Conservation (phyloP, 768 basidiomycete species). For the Lentinula boryana region DNA sequence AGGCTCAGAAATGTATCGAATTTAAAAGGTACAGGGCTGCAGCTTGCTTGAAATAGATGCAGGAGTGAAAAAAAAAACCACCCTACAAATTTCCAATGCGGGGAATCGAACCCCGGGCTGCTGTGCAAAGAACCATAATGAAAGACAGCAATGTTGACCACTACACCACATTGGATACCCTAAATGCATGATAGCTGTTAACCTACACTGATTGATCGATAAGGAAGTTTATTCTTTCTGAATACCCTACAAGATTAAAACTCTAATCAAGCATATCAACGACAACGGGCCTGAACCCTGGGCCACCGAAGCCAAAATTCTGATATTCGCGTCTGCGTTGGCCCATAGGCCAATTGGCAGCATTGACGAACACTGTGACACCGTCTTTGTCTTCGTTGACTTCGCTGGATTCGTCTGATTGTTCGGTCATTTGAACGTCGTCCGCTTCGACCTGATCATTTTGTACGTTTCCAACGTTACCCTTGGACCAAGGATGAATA, state of each 20-base stretch:
- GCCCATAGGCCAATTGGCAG: conserved; percentile 33
- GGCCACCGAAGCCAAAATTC: conserved; percentile 28
- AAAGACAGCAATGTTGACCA: conserved; percentile 5
- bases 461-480: not conserved
- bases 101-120: conserved; percentile 7
- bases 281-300: conserved; percentile 36
- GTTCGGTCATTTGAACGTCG: too few relatives aligned
- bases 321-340: conserved; percentile 7
- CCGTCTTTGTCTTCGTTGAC: not conserved
- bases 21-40: not conserved
- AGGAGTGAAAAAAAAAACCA: not conserved
- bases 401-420: not conserved
- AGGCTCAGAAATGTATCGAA: too few relatives aligned
- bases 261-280: conserved; percentile 33
- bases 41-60: not conserved
- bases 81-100: not conserved
- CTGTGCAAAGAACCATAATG: not conserved
- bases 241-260: not conserved
- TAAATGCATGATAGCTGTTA: too few relatives aligned
- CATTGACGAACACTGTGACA: conserved; percentile 39
- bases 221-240: not conserved
- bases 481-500: conserved; percentile 29
- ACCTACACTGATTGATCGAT: not conserved
- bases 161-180: conserved; percentile 4
- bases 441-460: not conserved